These are phyloP conservation scores for Wallacemonas rigidus DNA, from an alignment of 208 protist genomes.

Conservation along the genomic window DNA sequence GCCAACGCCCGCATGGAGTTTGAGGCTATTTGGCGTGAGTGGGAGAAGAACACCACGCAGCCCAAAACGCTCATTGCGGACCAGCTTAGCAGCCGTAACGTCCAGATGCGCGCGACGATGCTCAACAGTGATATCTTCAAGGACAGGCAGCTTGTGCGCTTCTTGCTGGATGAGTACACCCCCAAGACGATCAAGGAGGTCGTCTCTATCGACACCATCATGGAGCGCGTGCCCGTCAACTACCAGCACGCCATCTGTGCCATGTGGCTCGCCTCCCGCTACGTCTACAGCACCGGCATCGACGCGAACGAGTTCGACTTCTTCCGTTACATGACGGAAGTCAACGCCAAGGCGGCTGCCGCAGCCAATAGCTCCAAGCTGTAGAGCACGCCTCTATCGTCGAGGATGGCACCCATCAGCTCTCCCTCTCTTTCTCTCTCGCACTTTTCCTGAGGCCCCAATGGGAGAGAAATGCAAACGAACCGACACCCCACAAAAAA, in stretches of 20 bases:
- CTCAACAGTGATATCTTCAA: slow-evolving; percentile 83
- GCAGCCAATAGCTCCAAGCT: slow-evolving; percentile 11
- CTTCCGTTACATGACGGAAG: slow-evolving; percentile 86
- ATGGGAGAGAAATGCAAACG: not conserved
- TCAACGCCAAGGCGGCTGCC: slow-evolving; percentile 33
- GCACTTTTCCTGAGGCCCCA: not conserved
- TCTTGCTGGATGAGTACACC: slow-evolving; percentile 73
- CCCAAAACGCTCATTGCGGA: slow-evolving; percentile 84
- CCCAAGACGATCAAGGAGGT: slow-evolving; percentile 82
- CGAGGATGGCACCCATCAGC: not conserved
- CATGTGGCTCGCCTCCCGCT: slow-evolving; percentile 90
- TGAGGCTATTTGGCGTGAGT: slow-evolving; percentile 88
- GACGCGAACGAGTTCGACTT: slow-evolving; percentile 90
- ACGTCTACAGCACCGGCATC: slow-evolving; percentile 91
- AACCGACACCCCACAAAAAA: not conserved
- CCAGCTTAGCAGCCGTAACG: slow-evolving; percentile 89
- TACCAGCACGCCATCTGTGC: slow-evolving; percentile 95
- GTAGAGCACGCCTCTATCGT: not conserved
- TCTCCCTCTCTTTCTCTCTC: not conserved
- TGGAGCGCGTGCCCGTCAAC: slow-evolving; percentile 88
- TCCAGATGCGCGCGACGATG: slow-evolving; percentile 80
- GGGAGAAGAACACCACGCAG: slow-evolving; percentile 45
- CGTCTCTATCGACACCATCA: slow-evolving; percentile 81
- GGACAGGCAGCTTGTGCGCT: slow-evolving; percentile 73
- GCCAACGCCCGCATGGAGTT: slow-evolving; percentile 92